Base-by-base conservation (phyloP, 495 filamentous ascomycete genomes). In the Podospora appendiculata region DNA sequence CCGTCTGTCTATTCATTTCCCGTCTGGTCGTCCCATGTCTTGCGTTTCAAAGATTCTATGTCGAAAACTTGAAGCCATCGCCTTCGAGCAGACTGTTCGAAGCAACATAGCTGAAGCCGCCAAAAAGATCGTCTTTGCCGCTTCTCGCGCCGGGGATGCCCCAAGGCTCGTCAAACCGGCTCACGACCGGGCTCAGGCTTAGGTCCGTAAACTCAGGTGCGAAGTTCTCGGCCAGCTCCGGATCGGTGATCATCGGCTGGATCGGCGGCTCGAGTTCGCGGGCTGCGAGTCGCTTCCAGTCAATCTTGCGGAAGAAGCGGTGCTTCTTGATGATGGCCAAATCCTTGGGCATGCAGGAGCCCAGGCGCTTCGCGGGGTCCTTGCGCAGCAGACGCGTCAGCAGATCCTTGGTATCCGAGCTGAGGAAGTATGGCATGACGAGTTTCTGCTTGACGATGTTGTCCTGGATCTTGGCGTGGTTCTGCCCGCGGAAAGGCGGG, bases 181-280 rank as follows among this genome's bases (percentile, higher is more conserved):
- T 72, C 13, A 84, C 60, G 0, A 86, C 75, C 7, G 90, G 89
- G 59, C 88, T 93, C 18, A 97, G 70, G 6, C 87, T 79, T 53
- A 96, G 58, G 46, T 86, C 79, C 8, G 93, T 98, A 63, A 98
- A 98, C 52, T 95, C 89, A 0, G 64, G 68, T 3, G 85, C 80
- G 68, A 98, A 98, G 67, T 97, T 97, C 79, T 98, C 93, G 2
- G 93, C 93, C 8, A 95, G 74, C 60, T 91, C 89, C 0, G 94
- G 94, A 59, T 97, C 89, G 0, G 93, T 96, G 55, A 98, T 88
- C 54, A 96, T 70, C 3, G 93, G 93, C 60, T 85, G 78, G 57
- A 98, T 96, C 0, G 93, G 93, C 5, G 93, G 84, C 42, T 84
- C 80, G 45, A 95, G 48, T 61, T 96, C 88, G 41, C 92, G 77